A percentile compares a stretch with the other conserved stretches of the same genome.
Conservation (phyloP, 2,329 filamentous ascomycete species). For the Cladosporium sphaerospermum region DNA sequence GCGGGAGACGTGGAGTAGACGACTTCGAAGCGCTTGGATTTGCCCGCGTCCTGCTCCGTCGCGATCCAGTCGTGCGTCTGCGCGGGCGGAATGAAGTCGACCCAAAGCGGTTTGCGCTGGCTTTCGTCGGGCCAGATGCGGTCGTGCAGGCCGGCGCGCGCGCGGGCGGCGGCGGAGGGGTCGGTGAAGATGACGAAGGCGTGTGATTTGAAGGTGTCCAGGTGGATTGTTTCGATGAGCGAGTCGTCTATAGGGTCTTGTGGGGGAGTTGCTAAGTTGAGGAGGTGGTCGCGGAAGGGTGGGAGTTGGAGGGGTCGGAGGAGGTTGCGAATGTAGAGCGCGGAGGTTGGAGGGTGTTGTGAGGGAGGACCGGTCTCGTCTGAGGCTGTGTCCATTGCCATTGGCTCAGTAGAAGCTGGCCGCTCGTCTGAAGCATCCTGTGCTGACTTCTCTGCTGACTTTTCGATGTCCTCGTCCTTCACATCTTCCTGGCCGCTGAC, state of each 20-base stretch:
- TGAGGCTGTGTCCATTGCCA: slow-evolving; percentile 3
- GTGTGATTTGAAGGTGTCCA: slow-evolving; percentile 83
- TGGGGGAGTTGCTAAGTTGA: slow-evolving; percentile 59
- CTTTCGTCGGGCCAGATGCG: slow-evolving; percentile 82
- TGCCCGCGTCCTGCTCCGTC: slow-evolving; percentile 51
- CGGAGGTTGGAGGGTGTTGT: slow-evolving; percentile 48
- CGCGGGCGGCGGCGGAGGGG: slow-evolving; percentile 65
- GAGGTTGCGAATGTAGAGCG: slow-evolving; percentile 83
- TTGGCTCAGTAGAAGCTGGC: neutral
- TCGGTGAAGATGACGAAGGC: slow-evolving; percentile 71
- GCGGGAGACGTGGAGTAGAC: slow-evolving; percentile 50
- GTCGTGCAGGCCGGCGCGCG: slow-evolving; percentile 69
- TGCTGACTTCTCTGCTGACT: neutral
- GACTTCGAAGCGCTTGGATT: slow-evolving; percentile 62
- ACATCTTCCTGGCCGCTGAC: slow-evolving; percentile 12
- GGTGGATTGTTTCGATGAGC: slow-evolving; percentile 60
- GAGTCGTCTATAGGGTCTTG: slow-evolving; percentile 40
- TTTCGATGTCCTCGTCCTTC: slow-evolving; percentile 1
- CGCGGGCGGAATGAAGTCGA: slow-evolving; percentile 80
- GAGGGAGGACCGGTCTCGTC: slow-evolving; percentile 24
- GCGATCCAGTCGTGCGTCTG: slow-evolving; percentile 60
- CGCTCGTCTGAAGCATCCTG: neutral
- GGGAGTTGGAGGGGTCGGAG: slow-evolving; percentile 75
- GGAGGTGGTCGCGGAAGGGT: slow-evolving; percentile 62
- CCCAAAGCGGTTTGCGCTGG: slow-evolving; percentile 75